Conservation (phyloP, 2,329 filamentous ascomycete genomes). For the Colletotrichum coccodes region DNA sequence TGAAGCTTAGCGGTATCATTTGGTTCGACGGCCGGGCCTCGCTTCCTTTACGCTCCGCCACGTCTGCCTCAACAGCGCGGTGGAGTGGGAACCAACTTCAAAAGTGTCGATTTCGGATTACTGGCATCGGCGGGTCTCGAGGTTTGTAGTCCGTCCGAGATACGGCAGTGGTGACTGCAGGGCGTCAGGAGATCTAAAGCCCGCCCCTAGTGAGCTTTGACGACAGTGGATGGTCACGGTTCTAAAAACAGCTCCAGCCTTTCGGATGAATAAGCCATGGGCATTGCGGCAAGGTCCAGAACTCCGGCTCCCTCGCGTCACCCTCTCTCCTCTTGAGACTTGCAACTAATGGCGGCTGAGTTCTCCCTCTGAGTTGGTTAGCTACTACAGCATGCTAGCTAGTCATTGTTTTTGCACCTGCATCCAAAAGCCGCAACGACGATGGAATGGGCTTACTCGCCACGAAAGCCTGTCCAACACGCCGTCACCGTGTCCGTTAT, state of each 20-base stretch:
- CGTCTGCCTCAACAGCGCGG: neutral
- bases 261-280: neutral
- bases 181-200: neutral
- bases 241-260: too few relatives aligned
- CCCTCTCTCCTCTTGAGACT: neutral
- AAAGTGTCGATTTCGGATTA: too few relatives aligned
- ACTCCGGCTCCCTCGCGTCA: too few relatives aligned
- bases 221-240: too few relatives aligned
- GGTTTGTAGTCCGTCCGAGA: neutral
- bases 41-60: neutral
- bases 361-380: neutral
- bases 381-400: too few relatives aligned
- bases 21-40: neutral
- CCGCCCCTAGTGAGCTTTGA: too few relatives aligned
- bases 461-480: neutral
- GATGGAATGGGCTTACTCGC: neutral
- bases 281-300: neutral
- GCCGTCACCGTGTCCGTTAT: neutral
- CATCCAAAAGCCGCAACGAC: too few relatives aligned
- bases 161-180: neutral
- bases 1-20: neutral
- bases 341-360: neutral
- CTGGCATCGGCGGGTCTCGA: neutral
- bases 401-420: too few relatives aligned
- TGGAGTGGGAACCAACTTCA: neutral